A percentile compares a stretch with the other conserved stretches of the same genome.
Evolutionary conservation across 148 eudicot genomes (phyloP).

Genomic region (Cornus kousa): DNA sequence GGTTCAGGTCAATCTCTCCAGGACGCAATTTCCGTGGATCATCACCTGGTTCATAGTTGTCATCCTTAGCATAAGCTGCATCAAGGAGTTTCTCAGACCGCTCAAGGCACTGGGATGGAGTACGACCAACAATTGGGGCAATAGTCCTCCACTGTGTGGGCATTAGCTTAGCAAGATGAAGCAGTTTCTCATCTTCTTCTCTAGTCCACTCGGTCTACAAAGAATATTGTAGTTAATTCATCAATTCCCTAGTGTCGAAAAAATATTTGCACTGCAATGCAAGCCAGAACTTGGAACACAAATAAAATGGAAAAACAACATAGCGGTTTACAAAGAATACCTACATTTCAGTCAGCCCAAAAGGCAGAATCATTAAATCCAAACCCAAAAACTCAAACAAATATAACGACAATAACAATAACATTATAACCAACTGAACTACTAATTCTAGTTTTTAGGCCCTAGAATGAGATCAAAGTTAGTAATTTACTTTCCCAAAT

Average conservation of each 20-base stretch:
- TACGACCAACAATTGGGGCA: conserved; percentile 98
- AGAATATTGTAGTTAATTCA: conserved; percentile 6
- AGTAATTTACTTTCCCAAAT: too few relatives aligned
- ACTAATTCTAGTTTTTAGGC: not conserved
- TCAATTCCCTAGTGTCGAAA: conserved; percentile 10
- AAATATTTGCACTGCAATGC: not conserved
- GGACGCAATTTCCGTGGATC: conserved; percentile 96
- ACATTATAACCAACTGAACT: not conserved
- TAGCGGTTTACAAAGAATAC: not conserved
- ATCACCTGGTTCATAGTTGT: conserved; percentile 87
- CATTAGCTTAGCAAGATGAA: conserved; percentile 98
- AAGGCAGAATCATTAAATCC: not conserved
- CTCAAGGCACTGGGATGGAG: conserved; percentile 98
- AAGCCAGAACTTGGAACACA: not conserved
- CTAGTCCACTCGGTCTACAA: conserved; percentile 97
- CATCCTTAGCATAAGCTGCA: conserved; percentile 95
- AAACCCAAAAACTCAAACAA: not conserved
- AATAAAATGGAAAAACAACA: not conserved
- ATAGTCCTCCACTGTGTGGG: conserved; percentile 99
- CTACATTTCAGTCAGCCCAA: not conserved
- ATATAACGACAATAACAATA: not conserved
- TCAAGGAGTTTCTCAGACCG: conserved; percentile 97
- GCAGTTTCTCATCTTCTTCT: conserved; percentile 96
- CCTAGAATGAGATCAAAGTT: not conserved
- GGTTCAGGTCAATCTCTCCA: conserved; percentile 98